Conservation (phyloP, 1,284 basidiomycete genomes). For the Volvariella surrecta region DNA sequence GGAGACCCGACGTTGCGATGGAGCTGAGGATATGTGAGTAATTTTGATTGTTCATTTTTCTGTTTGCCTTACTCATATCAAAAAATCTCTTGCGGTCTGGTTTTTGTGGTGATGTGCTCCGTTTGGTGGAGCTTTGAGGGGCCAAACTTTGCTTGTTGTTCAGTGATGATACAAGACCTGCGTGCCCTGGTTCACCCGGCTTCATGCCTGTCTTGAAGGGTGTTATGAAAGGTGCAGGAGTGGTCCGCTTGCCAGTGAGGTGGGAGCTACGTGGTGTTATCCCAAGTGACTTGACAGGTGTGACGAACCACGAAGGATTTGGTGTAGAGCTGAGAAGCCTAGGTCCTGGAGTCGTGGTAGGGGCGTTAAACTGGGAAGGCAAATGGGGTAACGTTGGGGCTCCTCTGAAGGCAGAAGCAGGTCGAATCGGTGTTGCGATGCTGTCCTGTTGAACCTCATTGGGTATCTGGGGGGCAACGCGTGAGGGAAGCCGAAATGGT, state of each 20-base stretch:
- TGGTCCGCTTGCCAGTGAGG: slow-evolving; percentile 16
- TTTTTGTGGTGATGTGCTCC: too few species aligned
- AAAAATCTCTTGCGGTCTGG: too few species aligned
- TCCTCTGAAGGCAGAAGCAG: too few species aligned
- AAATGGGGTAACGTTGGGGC: too few species aligned
- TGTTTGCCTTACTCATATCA: too few species aligned
- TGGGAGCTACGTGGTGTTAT: slow-evolving; percentile 7
- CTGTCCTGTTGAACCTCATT: too few species aligned
- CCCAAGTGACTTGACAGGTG: slow-evolving; percentile 19
- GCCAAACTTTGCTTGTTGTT: slow-evolving; percentile 1
- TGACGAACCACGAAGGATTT: slow-evolving; percentile 15
- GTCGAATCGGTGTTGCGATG: too few species aligned
- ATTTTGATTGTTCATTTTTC: too few species aligned
- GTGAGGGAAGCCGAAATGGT: too few species aligned
- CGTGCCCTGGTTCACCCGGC: slow-evolving; percentile 42
- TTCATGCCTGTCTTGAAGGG: slow-evolving; percentile 53
- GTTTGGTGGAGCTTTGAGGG: neutral
- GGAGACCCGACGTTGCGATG: neutral
- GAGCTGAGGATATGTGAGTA: neutral
- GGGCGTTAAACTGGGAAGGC: too few species aligned
- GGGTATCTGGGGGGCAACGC: too few species aligned
- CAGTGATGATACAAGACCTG: slow-evolving; percentile 5
- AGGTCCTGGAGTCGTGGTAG: too few species aligned
- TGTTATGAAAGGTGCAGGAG: slow-evolving; percentile 46
- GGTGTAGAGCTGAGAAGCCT: neutral